Conservation (phyloP, 441 rosid genomes). For the Flueggea neowawraea region DNA sequence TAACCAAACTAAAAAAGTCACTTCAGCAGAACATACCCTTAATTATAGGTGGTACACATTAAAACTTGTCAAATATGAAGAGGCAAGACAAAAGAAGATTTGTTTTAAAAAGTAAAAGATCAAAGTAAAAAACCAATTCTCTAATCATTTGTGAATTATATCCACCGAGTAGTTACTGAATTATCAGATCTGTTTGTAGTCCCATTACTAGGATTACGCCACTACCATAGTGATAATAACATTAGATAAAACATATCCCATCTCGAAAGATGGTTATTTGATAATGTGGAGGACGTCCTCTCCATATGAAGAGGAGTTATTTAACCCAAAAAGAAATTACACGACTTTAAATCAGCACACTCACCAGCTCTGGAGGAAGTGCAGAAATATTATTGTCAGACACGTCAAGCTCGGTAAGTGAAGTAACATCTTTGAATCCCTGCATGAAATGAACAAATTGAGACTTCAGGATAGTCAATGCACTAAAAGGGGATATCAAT, state of each 20-base stretch:
- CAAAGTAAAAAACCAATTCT: too few species aligned
- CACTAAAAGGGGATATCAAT: background rate
- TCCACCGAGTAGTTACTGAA: too few species aligned
- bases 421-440: conserved; percentile 62
- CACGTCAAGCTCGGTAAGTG: conserved; percentile 75
- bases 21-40: background rate
- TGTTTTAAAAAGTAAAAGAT: too few species aligned
- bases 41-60: background rate
- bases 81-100: too few species aligned
- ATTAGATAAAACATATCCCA: too few species aligned
- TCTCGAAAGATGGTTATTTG: too few species aligned
- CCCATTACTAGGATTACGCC: too few species aligned
- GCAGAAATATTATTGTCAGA: conserved; percentile 88
- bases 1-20: background rate
- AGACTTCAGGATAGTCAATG: conserved; percentile 5
- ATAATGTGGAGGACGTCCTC: too few species aligned
- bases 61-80: too few species aligned
- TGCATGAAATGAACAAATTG: conserved; percentile 26
- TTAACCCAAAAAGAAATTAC: background rate
- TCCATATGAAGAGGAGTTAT: background rate
- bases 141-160: too few species aligned
- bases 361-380: conserved; percentile 80
- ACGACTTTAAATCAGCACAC: conserved; percentile 11
- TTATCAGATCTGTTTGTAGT: too few species aligned
- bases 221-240: too few species aligned